Percentiles rank a stretch among this genome's conserved stretches.
Evolutionary conservation across 2,329 filamentous ascomycete species (phyloP).

Genomic region (Pezicula carpinea): DNA sequence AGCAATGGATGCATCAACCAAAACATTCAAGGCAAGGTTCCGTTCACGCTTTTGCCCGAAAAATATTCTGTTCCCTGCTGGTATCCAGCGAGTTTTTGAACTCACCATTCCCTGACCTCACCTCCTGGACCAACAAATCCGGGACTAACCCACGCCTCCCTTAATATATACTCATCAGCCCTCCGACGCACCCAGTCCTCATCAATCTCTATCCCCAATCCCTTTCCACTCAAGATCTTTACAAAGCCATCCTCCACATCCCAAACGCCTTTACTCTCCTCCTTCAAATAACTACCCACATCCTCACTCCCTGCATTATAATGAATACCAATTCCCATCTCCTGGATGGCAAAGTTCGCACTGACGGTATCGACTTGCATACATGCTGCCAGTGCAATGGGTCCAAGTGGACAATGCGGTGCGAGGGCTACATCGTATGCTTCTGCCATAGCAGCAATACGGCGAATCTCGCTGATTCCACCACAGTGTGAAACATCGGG

Average conservation of each 20-base stretch:
- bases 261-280: conserved; percentile 57
- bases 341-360: conserved; percentile 68
- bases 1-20: too few species aligned
- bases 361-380: conserved; percentile 60
- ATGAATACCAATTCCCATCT: conserved; percentile 77
- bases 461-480: conserved; percentile 66
- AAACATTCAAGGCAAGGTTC: too few species aligned
- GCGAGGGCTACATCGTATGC: conserved; percentile 70
- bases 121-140: conserved; percentile 66
- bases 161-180: conserved; percentile 49
- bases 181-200: conserved; percentile 53
- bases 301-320: conserved; percentile 67
- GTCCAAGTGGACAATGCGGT: conserved; percentile 69
- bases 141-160: conserved; percentile 61
- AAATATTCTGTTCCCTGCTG: too few species aligned
- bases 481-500: conserved; percentile 69
- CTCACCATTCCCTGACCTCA: conserved; percentile 65
- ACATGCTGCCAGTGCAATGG: conserved; percentile 67
- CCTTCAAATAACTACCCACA: conserved; percentile 56
- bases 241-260: conserved; percentile 64
- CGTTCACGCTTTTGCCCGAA: too few species aligned
- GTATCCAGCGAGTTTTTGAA: too few species aligned
- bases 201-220: conserved; percentile 66
- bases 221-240: conserved; percentile 51
- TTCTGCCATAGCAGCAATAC: conserved; percentile 68